A percentile compares a stretch with the other conserved stretches of the same genome.
Conservation (phyloP, 129 eudicot species). For the Logfia minima region DNA sequence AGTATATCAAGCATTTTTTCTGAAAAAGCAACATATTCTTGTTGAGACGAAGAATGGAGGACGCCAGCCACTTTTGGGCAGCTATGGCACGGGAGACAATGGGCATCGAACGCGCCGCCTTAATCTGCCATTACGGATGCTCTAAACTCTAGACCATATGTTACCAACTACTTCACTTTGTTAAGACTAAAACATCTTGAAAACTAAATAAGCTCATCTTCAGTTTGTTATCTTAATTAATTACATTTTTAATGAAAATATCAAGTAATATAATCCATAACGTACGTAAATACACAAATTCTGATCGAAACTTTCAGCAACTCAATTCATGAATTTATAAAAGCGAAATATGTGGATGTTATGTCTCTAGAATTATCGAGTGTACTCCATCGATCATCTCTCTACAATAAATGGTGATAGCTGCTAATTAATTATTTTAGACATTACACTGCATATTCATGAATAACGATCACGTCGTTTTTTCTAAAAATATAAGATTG, state of each 20-base stretch:
- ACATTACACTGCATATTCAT: slow-evolving; percentile 7
- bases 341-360: background rate
- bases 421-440: background rate
- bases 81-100: too few species aligned
- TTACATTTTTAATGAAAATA: background rate
- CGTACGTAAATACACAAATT: background rate
- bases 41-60: too few species aligned
- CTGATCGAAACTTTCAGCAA: background rate
- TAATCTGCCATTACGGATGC: too few species aligned
- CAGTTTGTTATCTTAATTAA: too few species aligned
- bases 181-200: too few species aligned
- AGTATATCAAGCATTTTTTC: too few species aligned
- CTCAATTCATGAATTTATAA: background rate
- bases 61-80: too few species aligned
- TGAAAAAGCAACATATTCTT: too few species aligned
- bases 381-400: slow-evolving; percentile 5
- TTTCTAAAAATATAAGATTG: slow-evolving; percentile 12
- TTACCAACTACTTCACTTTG: too few species aligned
- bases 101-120: too few species aligned
- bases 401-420: background rate
- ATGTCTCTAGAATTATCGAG: background rate
- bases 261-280: background rate
- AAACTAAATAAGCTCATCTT: too few species aligned
- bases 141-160: too few species aligned
- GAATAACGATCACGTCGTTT: slow-evolving; percentile 6